Base-by-base conservation (phyloP, 1,284 basidiomycete genomes). In the Apiotrichum mycotoxinovorans region DNA sequence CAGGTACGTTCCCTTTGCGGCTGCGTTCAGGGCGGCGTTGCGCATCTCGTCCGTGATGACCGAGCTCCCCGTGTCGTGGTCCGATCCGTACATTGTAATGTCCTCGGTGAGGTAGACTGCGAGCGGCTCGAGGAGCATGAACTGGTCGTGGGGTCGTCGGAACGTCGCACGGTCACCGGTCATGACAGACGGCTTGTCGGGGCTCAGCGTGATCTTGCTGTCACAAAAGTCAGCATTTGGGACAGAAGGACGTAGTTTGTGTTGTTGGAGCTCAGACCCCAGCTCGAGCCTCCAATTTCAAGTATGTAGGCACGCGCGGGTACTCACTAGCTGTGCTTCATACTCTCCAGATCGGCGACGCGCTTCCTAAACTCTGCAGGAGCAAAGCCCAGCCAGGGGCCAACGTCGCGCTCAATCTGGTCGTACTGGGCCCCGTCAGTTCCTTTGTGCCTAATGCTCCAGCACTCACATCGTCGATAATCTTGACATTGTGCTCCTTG, bases 371-470 rank as follows among this genome's bases (percentile, higher is more conserved):
- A 71, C 41, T 67, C 54, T 25, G 57, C 60, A 0, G 75, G 75
- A 0, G 70, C 69, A 1, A 78, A 58, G 2, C 72, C 76, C 27
- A 72, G 69, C 63, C 69, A 77, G 7, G 72, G 72, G 34, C 67
- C 66, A 38, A 76, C 67, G 54, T 70, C 64, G 44, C 62, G 64
- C 53, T 71, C 60, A 61, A 77, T 77, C 59, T 74, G 71, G 57
- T 77, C 75, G 53, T 77, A 78, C 75, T 77, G 52, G 4, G 35
- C n/a, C n/a, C n/a, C n/a, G n/a, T n/a, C n/a, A n/a, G n/a, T n/a
- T n/a, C n/a, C n/a, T n/a, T n/a, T n/a, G n/a, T n/a, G n/a, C n/a
- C n/a, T n/a, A n/a, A n/a, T n/a, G n/a, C n/a, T n/a, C n/a, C n/a
- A 2, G 7, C 1, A 70, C 74, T 63, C 57, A 77, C 74, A 57